Conservation (phyloP, 345 rosid genomes). For the Noccaea caerulescens region DNA sequence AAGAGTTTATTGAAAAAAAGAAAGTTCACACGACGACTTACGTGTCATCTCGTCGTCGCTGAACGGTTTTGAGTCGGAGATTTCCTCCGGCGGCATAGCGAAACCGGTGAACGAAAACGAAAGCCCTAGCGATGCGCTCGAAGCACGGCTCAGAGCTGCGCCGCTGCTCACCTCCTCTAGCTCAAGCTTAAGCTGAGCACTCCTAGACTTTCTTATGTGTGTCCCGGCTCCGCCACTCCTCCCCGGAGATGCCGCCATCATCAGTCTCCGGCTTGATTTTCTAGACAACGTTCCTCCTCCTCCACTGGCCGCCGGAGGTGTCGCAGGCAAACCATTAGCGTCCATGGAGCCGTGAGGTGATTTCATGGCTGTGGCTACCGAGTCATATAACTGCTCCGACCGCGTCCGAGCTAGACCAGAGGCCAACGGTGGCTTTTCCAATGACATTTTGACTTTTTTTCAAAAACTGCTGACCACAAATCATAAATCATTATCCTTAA, state of each 20-base stretch:
- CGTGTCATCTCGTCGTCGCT: constrained; percentile 94
- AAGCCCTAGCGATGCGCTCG: constrained; percentile 90
- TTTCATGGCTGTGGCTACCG: constrained; percentile 72
- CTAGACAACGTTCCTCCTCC: constrained; percentile 57
- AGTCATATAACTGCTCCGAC: constrained; percentile 78
- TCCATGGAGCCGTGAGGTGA: constrained; percentile 51
- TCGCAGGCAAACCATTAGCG: constrained; percentile 40
- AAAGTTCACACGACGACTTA: constrained; percentile 50
- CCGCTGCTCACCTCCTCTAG: constrained; percentile 82
- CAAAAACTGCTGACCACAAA: constrained; percentile 10
- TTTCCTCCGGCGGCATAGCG: constrained; percentile 79
- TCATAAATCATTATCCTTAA: constrained; percentile 12
- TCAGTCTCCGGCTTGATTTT: constrained; percentile 69
- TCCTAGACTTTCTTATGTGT: constrained; percentile 85
- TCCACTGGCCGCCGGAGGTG: constrained; percentile 31
- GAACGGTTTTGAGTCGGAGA: constrained; percentile 74
- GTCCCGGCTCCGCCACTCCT: constrained; percentile 53
- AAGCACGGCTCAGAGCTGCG: constrained; percentile 90
- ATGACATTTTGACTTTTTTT: constrained; percentile 32
- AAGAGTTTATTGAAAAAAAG: not conserved
- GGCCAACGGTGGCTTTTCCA: constrained; percentile 59
- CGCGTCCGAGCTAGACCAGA: constrained; percentile 69
- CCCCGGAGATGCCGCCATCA: constrained; percentile 67
- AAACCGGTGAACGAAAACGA: constrained; percentile 97
- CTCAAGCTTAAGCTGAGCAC: constrained; percentile 77